Base-by-base conservation (phyloP, 306 rosid genomes). In the Vigna reflexopilosa region DNA sequence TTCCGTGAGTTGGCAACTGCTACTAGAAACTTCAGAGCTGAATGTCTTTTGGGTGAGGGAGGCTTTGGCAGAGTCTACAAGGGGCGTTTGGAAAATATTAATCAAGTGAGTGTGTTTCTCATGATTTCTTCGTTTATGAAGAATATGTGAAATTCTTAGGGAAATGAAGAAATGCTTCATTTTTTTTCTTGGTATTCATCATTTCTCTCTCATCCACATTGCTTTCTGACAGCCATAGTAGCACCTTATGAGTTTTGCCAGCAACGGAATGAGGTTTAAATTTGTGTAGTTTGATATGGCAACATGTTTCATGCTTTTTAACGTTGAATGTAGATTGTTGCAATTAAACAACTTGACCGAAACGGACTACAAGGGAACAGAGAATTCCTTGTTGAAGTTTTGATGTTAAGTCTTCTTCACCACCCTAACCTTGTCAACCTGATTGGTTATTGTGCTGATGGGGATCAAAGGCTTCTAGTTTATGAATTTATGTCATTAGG, bases 381-480 rank as follows among this genome's bases (percentile, higher is more conserved):
- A 84, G 97, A 92, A 67, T 94, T 94, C 83, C 97, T 92, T 17
- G 93, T 92, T 55, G 98, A 94, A 82, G 97, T 94, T 69, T 88
- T 94, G 88, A 92, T 92, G 97, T 70, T 92, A 83, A 92, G 98
- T 84, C 89, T 92, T 55, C 95, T 90, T 82, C 98, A 94, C 84
- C 98, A 94, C 83, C 87, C 92, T 54, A 92, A 94, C 87, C 97
- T 94, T 65, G 98, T 92, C 78, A 92, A 92, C 81, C 91, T 94
- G 30, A 90, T 88, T 65, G 98, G 98, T 70, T 94, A 94, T 82
- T 94, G 98, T 81, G 97, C 93, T 78, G 98, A 92, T 80, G 98
- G 97, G 77, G 97, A 92, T 88, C 98, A 92, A 81, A 90, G 98
- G 93, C 97, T 94, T 79, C 88, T 94, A 59, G 91, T 94, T 83